phyloP scores from a whole-genome alignment of 345 rosid genomes.

The Chamaenerion angustifolium region DNA sequence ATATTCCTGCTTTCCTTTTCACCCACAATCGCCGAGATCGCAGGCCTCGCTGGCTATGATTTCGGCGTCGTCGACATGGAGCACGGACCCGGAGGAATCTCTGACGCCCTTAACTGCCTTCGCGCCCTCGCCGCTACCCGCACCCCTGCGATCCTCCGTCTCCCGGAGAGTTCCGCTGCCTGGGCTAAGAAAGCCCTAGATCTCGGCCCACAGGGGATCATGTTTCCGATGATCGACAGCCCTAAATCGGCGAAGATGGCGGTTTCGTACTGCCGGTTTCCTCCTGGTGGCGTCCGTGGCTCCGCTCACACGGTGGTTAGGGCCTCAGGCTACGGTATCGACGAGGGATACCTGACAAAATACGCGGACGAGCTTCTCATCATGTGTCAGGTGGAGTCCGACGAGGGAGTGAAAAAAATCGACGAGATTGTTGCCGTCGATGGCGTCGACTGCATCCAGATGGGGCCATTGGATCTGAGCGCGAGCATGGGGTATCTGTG shows the following conservation, averaged over 20 bases:
- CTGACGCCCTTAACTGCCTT: slow-evolving; percentile 54
- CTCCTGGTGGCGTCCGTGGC: slow-evolving; percentile 71
- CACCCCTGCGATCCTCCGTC: slow-evolving; percentile 57
- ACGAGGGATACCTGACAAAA: slow-evolving; percentile 61
- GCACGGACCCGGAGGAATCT: slow-evolving; percentile 82
- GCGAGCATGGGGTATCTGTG: slow-evolving; percentile 76
- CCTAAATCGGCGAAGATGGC: slow-evolving; percentile 50
- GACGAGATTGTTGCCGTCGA: slow-evolving; percentile 71
- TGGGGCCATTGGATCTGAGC: slow-evolving; percentile 93
- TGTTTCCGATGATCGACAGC: slow-evolving; percentile 86
- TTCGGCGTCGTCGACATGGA: slow-evolving; percentile 90
- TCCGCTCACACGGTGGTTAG: slow-evolving; percentile 77
- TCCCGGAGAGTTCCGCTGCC: slow-evolving; percentile 52
- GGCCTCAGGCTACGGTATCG: slow-evolving; percentile 69
- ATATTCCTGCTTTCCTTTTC: slow-evolving; percentile 75
- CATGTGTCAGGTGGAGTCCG: slow-evolving; percentile 86
- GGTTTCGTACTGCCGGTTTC: slow-evolving; percentile 71
- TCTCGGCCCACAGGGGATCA: slow-evolving; percentile 80
- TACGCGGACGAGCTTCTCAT: slow-evolving; percentile 58
- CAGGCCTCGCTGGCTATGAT: slow-evolving; percentile 71
- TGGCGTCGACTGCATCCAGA: slow-evolving; percentile 84
- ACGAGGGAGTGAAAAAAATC: slow-evolving; percentile 44
- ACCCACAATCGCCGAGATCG: slow-evolving; percentile 86
- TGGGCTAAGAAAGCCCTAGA: slow-evolving; percentile 93
- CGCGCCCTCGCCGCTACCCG: slow-evolving; percentile 48